Base-by-base conservation (phyloP, 192 early-diverging fungal genomes). In the Rhizophlyctis rosea region DNA sequence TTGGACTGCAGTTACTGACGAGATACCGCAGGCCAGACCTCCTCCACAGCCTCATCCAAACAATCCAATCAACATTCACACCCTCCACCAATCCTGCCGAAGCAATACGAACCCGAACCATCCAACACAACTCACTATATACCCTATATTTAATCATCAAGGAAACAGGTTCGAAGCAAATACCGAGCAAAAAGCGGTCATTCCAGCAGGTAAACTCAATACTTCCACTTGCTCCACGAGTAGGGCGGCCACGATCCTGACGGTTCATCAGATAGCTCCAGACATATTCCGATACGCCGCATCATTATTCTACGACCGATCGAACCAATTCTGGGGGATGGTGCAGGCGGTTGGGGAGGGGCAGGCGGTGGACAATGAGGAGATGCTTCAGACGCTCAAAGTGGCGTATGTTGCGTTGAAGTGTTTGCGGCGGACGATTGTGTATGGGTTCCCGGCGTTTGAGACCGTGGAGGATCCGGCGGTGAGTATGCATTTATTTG, bases 101-200 rank as follows among this genome's bases (percentile, higher is more conserved):
- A 2, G 16, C 47, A 13, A 39, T 51, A 36, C 57, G 69, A 4
- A 57, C 78, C 14, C 67, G 72, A 28, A 55, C 77, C 9, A 68
- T 88, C 35, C 87, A 92, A 67, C 80, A 89, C 57, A 84, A 91
- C 23, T 73, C 79, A 28, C 70, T 96, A 30, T 80, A 88, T 47
- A 89, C 84, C 2, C 68, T 96, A 13, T 87, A 91, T 60, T 66
- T 87, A 54, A 84, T 89, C 25, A 72, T 91, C 51, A 94, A 91
- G 69, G 77, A 76, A 30, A 74, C 91, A n/a, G 86, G 85, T 52
- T 81, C 87, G 24, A 83, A 84, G 55, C 87, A 85, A 28, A 66
- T 91, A 54, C 80, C 83, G 3, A 60, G 76, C 28, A 82, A 82
- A 53, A 77, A 84, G n/a, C 79, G 79, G 62, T 76, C 79, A 39